Conservation (phyloP, 768 basidiomycete species). For the Lactifluus subvellereus region DNA sequence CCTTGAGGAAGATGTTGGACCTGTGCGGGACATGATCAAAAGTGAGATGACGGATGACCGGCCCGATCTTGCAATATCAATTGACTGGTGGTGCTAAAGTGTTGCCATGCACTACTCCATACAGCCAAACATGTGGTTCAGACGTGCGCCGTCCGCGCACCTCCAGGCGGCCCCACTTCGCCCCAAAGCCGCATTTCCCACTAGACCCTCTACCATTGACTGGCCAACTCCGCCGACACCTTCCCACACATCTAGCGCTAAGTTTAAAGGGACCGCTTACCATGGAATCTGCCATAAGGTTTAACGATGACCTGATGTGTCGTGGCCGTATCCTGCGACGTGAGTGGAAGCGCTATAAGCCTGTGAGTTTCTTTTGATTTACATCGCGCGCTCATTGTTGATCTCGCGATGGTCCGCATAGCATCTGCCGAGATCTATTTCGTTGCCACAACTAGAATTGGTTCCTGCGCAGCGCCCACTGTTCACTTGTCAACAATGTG, state of each 20-base stretch:
- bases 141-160: conserved; percentile 1
- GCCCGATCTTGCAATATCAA: not conserved
- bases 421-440: conserved; percentile 23
- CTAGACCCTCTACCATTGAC: not conserved
- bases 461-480: conserved; percentile 17
- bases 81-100: not conserved
- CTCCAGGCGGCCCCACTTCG: not conserved
- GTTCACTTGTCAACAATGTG: conserved; percentile 22
- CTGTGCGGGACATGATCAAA: conserved; percentile 7
- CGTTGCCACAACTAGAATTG: conserved; percentile 17
- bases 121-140: conserved; percentile 13
- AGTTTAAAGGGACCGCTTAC: not conserved
- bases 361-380: conserved; percentile 1
- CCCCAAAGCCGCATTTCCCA: conserved; percentile 9
- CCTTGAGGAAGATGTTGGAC: conserved; percentile 43
- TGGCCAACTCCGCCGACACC: not conserved
- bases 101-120: not conserved
- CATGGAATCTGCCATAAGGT: not conserved
- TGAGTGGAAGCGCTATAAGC: conserved; percentile 18
- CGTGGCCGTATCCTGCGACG: conserved; percentile 17
- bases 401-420: conserved; percentile 1
- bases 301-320: conserved; percentile 11
- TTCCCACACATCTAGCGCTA: not conserved
- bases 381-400: not conserved
- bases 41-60: not conserved